A percentile compares a stretch with the other conserved stretches of the same genome.
Evolutionary conservation across 2,329 filamentous ascomycete genomes (phyloP).

Genomic region (Kalaharituber pfeilii): DNA sequence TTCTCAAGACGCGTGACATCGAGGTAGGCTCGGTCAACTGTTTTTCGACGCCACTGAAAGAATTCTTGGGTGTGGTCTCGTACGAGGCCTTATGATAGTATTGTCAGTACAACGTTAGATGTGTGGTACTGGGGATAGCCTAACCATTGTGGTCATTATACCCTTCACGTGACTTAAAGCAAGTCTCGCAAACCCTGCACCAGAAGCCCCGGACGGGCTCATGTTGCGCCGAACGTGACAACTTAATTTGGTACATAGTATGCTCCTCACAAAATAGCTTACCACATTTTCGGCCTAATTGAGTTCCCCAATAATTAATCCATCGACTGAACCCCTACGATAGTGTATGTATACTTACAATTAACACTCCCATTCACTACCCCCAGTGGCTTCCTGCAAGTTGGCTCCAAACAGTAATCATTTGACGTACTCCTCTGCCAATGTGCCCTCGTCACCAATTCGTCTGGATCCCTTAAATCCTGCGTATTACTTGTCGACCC

Average conservation of each 20-base stretch:
- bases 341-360: conserved; percentile 37
- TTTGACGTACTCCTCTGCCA: conserved; percentile 65
- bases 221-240: conserved; percentile 73
- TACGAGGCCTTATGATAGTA: conserved; percentile 38
- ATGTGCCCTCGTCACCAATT: conserved; percentile 69
- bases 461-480: conserved; percentile 55
- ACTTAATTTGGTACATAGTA: conserved; percentile 99
- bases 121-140: conserved; percentile 44
- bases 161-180: conserved; percentile 87
- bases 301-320: neutral
- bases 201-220: conserved; percentile 81
- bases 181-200: conserved; percentile 96
- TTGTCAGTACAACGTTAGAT: conserved; percentile 30
- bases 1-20: conserved; percentile 86
- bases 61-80: conserved; percentile 60
- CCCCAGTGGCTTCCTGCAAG: conserved; percentile 64
- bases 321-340: conserved; percentile 7
- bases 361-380: conserved; percentile 72
- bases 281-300: conserved; percentile 58
- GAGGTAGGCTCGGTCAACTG: conserved; percentile 66
- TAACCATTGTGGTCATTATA: conserved; percentile 71
- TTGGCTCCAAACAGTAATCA: conserved; percentile 73
- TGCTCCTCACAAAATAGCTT: conserved; percentile 91
- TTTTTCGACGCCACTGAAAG: conserved; percentile 50
- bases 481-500: conserved; percentile 22